phyloP scores from a whole-genome alignment of 148 eudicot genomes.

The Arctostaphylos glauca region DNA sequence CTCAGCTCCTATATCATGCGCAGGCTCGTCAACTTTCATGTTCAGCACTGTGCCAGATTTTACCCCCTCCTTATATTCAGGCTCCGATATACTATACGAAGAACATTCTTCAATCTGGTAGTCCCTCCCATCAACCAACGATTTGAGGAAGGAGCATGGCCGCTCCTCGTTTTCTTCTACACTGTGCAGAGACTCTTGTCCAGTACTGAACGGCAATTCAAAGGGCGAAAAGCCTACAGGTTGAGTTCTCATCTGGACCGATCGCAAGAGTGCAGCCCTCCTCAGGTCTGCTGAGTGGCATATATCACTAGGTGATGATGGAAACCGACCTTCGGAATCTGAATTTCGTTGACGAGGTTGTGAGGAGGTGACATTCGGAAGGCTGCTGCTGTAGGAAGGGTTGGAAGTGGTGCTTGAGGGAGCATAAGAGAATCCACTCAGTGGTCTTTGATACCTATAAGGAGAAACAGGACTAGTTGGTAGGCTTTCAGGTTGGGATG shows the following conservation, averaged over 20 bases:
- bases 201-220: constrained; percentile 38
- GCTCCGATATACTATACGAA: constrained; percentile 33
- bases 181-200: constrained; percentile 43
- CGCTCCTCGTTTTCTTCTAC: constrained; percentile 45
- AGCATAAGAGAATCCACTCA: constrained; percentile 46
- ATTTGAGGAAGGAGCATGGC: constrained; percentile 54
- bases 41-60: constrained; percentile 32
- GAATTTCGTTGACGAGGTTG: constrained; percentile 80
- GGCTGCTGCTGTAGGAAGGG: constrained; percentile 32
- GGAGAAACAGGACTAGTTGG: constrained; percentile 97
- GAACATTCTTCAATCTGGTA: constrained; percentile 44
- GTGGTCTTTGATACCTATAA: constrained; percentile 61
- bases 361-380: constrained; percentile 34
- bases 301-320: constrained; percentile 95
- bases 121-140: constrained; percentile 58
- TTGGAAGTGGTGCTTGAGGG: constrained; percentile 47
- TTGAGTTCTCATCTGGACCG: constrained; percentile 91
- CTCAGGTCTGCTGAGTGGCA: constrained; percentile 95
- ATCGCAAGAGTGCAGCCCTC: constrained; percentile 83
- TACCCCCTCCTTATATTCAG: constrained; percentile 29
- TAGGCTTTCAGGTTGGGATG: constrained; percentile 73
- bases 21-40: constrained; percentile 35
- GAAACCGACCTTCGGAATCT: constrained; percentile 83
- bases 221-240: constrained; percentile 52
- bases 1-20: constrained; percentile 38